Conservation (phyloP, 352 stramenopile genomes). For the Phytophthora citrophthora region DNA sequence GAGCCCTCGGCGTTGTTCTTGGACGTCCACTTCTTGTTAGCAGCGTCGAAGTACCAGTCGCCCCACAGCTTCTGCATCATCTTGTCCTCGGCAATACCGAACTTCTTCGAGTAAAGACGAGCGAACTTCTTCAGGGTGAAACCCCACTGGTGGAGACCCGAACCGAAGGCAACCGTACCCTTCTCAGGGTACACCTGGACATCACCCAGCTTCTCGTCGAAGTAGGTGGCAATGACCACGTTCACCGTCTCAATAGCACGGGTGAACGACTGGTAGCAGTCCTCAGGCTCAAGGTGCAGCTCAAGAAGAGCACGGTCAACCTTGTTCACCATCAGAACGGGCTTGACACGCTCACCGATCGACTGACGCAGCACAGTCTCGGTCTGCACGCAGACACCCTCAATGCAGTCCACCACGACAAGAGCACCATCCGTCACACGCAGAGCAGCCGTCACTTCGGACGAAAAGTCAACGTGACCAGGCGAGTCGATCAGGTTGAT, state of each 20-base stretch:
- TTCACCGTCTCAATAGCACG: constrained; percentile 99
- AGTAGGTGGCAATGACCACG: constrained; percentile 99
- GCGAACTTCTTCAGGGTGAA: constrained; percentile 99
- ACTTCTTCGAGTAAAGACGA: constrained; percentile 98
- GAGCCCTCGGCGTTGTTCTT: constrained; percentile 93
- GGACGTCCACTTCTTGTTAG: constrained; percentile 97
- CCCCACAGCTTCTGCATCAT: constrained; percentile 99
- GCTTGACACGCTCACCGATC: constrained; percentile 97
- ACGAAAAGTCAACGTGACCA: constrained; percentile 99
- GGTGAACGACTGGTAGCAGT: constrained; percentile 99
- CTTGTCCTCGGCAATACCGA: constrained; percentile 98
- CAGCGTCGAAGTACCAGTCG: constrained; percentile 97
- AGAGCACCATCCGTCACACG: constrained; percentile 99
- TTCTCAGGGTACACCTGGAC: constrained; percentile 98
- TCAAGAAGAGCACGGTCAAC: constrained; percentile 98
- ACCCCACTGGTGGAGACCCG: constrained; percentile 99
- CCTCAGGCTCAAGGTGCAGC: constrained; percentile 98
- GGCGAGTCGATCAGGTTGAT: constrained; percentile 99
- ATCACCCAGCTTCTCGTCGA: constrained; percentile 97
- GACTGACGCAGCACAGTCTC: constrained; percentile 99
- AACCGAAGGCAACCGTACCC: constrained; percentile 99
- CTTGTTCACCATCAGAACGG: constrained; percentile 99
- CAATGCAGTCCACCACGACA: constrained; percentile 99
- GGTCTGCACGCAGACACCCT: constrained; percentile 99
- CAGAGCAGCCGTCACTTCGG: constrained; percentile 98